Evolutionary conservation across 129 eudicot species (phyloP), one percentile per base, ranked within the genome.

Genomic region (Pittosporum tobira): DNA sequence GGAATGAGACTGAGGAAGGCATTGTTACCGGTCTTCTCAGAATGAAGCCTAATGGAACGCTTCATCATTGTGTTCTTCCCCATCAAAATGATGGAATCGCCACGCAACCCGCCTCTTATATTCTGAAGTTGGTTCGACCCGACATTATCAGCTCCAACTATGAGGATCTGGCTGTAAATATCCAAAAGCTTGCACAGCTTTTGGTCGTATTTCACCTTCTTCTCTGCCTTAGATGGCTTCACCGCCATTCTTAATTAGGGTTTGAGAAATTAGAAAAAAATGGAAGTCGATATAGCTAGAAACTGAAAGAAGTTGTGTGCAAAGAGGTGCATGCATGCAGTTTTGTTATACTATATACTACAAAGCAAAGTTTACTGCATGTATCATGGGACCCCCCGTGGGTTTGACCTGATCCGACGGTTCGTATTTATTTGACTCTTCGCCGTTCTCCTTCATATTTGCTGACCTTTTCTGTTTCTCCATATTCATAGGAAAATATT

Each of bases 21-120:
- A 28, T 18, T 48, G 51, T 83, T 76, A 0, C 76, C 78, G 16
- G 78, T 75, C 43, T 66, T 74, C 54, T 83, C 71, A 59, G 79
- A 70, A 75, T 78, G 84, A 15, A 71, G 27, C 59, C 74, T 64
- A 31, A 83, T 56, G 0, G 83, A 63, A 12, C 79, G 59, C 65
- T 79, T 79, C 82, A 83, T 83, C 78, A 83, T 76, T 1, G 85
- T 79, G 29, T 83, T 83, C 69, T 83, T 83, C 4, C 90, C 85
- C 90, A 79, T 83, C 21, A 83, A 37, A 51, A 83, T 72, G 21
- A 75, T 31, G 14, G 90, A 83, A 4, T 79, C 82, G 14, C 85
- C 90, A 10, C 90, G 42, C 26, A 83, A 47, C 0, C 90, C 90
- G 13, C 60, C 48, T 19, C 85, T 57, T 15, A 83, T 83, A 40